A percentile compares a stretch with the other conserved stretches of the same genome.
These are phyloP conservation scores for Gamarada debralockiae DNA, from an alignment of 495 filamentous ascomycete genomes.

Conservation along the genomic window DNA sequence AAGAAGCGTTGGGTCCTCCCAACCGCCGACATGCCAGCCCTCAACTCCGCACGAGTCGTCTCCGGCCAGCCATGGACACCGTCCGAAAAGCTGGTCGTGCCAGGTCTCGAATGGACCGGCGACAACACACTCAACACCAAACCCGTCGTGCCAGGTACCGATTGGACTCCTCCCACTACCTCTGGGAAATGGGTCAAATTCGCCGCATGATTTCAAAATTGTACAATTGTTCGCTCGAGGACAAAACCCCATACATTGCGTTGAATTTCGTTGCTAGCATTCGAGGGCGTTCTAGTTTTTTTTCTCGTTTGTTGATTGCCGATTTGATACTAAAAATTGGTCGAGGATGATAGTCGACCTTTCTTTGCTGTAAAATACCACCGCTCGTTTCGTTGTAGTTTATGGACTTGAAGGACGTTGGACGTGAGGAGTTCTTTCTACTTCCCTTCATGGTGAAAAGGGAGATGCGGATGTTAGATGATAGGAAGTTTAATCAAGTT, in stretches of 20 bases:
- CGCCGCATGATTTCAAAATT: background rate
- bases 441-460: background rate
- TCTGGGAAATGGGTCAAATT: background rate
- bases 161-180: too few relatives aligned
- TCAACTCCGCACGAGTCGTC: conserved; percentile 8
- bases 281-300: background rate
- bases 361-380: background rate
- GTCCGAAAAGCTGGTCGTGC: conserved; percentile 8
- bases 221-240: background rate
- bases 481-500: conserved; percentile 17
- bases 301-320: background rate
- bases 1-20: conserved; percentile 28
- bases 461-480: background rate
- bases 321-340: background rate
- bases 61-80: background rate
- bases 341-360: background rate
- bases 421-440: too few relatives aligned
- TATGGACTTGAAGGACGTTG: background rate
- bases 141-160: background rate
- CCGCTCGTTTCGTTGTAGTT: background rate
- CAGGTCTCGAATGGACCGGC: conserved; percentile 13
- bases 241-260: background rate
- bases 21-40: background rate
- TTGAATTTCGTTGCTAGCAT: background rate
- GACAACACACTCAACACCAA: conserved; percentile 1